phyloP scores from a whole-genome alignment of 257 asterid genomes.

The Cynanchum wilfordii region DNA sequence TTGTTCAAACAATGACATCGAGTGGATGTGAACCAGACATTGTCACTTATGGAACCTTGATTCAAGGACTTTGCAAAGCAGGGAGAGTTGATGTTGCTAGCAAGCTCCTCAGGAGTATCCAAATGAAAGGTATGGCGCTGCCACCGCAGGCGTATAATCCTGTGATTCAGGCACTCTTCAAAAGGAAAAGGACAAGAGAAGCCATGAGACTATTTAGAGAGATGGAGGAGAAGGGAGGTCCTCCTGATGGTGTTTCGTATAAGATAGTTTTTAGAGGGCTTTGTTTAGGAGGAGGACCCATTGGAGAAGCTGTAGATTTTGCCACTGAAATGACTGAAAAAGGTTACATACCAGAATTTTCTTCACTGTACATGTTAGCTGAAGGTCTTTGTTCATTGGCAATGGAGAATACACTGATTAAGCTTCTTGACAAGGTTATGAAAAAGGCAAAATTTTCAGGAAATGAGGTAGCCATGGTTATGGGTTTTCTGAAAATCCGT shows the following conservation, averaged over 20 bases:
- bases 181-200: slow-evolving; percentile 50
- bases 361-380: slow-evolving; percentile 68
- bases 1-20: slow-evolving; percentile 68
- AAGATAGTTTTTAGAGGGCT: slow-evolving; percentile 73
- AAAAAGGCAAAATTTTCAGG: slow-evolving; percentile 47
- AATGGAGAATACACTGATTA: slow-evolving; percentile 70
- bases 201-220: slow-evolving; percentile 78
- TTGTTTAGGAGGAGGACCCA: slow-evolving; percentile 80
- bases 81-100: slow-evolving; percentile 64
- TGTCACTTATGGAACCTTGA: slow-evolving; percentile 71
- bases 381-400: slow-evolving; percentile 73
- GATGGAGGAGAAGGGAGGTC: slow-evolving; percentile 74
- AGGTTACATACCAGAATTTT: slow-evolving; percentile 62
- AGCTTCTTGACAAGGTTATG: slow-evolving; percentile 56
- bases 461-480: slow-evolving; percentile 60
- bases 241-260: slow-evolving; percentile 81
- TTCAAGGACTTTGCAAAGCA: slow-evolving; percentile 84
- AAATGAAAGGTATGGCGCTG: slow-evolving; percentile 77
- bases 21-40: slow-evolving; percentile 83
- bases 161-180: slow-evolving; percentile 64
- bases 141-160: slow-evolving; percentile 85
- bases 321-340: slow-evolving; percentile 67
- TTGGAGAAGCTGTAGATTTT: slow-evolving; percentile 86
- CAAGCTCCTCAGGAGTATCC: slow-evolving; percentile 67
- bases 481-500: slow-evolving; percentile 68